These are phyloP conservation scores for Solanum chilense DNA, from an alignment of 257 asterid species.

Conservation along the genomic window DNA sequence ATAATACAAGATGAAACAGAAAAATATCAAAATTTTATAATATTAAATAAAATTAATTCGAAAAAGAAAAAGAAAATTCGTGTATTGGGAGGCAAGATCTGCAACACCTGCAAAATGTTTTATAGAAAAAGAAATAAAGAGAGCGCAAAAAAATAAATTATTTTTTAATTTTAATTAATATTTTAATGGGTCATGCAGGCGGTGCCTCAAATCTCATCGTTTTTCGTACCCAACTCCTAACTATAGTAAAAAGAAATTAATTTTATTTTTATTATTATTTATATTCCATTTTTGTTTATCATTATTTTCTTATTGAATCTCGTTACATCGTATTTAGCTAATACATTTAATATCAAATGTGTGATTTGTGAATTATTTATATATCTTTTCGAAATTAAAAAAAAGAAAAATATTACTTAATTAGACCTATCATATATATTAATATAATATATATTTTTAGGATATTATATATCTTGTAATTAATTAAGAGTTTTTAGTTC, in stretches of 20 bases:
- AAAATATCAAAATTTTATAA: not conserved
- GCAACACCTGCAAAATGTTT: constrained; percentile 14
- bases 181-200: not conserved
- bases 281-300: not conserved
- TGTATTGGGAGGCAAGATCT: constrained; percentile 24
- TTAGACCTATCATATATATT: too few species aligned
- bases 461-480: too few species aligned
- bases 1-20: not conserved
- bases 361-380: not conserved
- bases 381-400: not conserved
- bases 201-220: constrained; percentile 19
- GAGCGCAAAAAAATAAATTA: not conserved
- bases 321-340: not conserved
- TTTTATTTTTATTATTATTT: not conserved
- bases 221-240: not conserved
- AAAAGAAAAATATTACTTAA: too few species aligned
- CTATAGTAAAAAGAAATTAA: not conserved
- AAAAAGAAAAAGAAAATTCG: not conserved
- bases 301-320: not conserved
- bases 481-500: too few species aligned
- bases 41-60: not conserved
- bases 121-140: not conserved
- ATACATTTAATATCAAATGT: too few species aligned
- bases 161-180: not conserved
- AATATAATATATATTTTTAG: too few species aligned